Percentiles rank a stretch among this genome's conserved stretches.
Conservation (phyloP, 2,329 filamentous ascomycete genomes). For the Dactylellina haptotyla region DNA sequence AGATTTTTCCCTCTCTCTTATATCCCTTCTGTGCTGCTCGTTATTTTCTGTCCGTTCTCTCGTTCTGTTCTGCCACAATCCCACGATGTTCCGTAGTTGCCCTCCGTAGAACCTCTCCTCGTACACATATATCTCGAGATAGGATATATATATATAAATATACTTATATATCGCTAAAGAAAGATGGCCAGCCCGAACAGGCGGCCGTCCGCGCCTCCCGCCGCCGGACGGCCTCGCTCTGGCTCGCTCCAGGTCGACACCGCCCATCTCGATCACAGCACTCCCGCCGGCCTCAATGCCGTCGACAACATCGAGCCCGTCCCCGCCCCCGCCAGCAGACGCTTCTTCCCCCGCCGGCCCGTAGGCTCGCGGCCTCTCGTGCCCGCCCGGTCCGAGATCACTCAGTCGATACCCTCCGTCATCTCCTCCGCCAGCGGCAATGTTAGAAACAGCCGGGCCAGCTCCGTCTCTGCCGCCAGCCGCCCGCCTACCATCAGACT, state of each 20-base stretch:
- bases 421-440: conserved; percentile 21
- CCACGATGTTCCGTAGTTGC: neutral
- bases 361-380: conserved; percentile 16
- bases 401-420: conserved; percentile 41
- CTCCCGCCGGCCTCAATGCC: no score
- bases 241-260: no score
- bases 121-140: no score
- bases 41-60: neutral
- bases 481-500: conserved; percentile 50
- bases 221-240: conserved; percentile 3
- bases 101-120: no score
- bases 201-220: conserved; percentile 18
- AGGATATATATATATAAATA: no score
- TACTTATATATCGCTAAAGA: no score
- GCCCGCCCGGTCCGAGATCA: conserved; percentile 16
- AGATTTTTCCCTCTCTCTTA: conserved; percentile 4
- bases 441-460: conserved; percentile 26
- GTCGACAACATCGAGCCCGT: conserved; percentile 31
- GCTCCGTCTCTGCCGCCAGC: conserved; percentile 32
- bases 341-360: conserved; percentile 42
- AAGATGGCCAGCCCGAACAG: conserved; percentile 36
- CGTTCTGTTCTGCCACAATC: neutral
- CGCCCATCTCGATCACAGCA: no score
- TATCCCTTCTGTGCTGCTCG: neutral
- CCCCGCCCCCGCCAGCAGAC: conserved; percentile 6